These are phyloP conservation scores for Monosporascus sp. DNA, from an alignment of 2,329 filamentous ascomycete genomes.

Conservation along the genomic window DNA sequence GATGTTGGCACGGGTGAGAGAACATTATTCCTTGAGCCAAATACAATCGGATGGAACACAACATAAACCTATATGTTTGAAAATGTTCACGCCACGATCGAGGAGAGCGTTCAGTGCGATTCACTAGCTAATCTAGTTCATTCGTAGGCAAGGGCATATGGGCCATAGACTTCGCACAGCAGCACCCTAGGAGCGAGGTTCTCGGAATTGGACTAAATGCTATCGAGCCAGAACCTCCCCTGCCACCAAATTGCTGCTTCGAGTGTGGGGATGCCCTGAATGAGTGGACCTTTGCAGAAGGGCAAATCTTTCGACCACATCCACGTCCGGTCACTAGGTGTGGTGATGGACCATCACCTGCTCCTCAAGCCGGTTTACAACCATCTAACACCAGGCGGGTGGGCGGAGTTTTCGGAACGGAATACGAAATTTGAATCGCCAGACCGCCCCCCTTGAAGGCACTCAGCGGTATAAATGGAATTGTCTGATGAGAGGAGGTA, in stretches of 20 bases:
- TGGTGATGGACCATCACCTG: constrained; percentile 18
- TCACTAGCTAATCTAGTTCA: neutral
- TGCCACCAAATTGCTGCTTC: constrained; percentile 25
- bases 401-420: constrained; percentile 32
- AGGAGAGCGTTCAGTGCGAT: too few species aligned
- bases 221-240: constrained; percentile 17
- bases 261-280: constrained; percentile 21
- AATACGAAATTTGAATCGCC: constrained; percentile 25
- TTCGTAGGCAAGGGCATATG: constrained; percentile 17
- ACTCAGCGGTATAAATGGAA: constrained; percentile 27
- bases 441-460: constrained; percentile 26
- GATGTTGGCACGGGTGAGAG: constrained; percentile 22
- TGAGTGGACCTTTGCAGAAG: constrained; percentile 17
- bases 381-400: constrained; percentile 28
- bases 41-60: too few species aligned
- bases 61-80: too few species aligned
- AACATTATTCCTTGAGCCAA: neutral
- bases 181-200: constrained; percentile 20
- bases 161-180: constrained; percentile 23
- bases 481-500: constrained; percentile 20
- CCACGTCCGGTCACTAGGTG: constrained; percentile 28
- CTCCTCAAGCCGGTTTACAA: constrained; percentile 26
- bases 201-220: constrained; percentile 27
- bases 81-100: too few species aligned
- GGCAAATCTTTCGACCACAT: constrained; percentile 24